Evolutionary conservation across 1,139 yeast genomes (phyloP), one percentile per base, ranked within the genome.

Genomic region (Geotrichum citri-aurantii): DNA sequence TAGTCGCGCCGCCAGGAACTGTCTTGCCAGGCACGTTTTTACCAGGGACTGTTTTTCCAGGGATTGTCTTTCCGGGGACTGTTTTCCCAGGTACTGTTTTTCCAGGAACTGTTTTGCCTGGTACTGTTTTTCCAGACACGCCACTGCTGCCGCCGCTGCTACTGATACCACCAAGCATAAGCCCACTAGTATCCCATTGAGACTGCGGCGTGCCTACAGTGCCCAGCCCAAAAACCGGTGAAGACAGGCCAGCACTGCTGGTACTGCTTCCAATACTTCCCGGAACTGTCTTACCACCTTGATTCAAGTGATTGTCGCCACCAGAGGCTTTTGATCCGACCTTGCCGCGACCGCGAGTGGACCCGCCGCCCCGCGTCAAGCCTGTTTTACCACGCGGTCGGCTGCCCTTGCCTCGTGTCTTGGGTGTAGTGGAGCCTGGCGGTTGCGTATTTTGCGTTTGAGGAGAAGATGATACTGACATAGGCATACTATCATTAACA

Each of bases 21-120:
- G 60, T 54, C n/a, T 50, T 54, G 21, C 61, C 63, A 14, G 65
- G 65, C 21, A 62, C 54, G 1, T 63, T 60, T 51, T 63, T 63
- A 23, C 65, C 65, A 2, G 63, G 56, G n/a, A 62, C 55, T 8
- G 48, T 26, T 40, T 37, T 50, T 47, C 60, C 58, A 24, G 61
- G 59, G 10, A 55, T 23, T 7, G 61, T 52, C 48, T 52, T 58
- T 2, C 61, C 61, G 31, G 59, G 52, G 3, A 59, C 56, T 8
- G 33, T 52, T 12, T 42, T 49, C 14, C 52, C 52, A 14, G 57
- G 57, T 7, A 50, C 37, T 10, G 60, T 40, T 24, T 54, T 54
- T 1, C 61, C 61, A 3, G 61, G 44, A 37, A 37, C 44, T 4
- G 44, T 37, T 12, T 47, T 47, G 4, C 24, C 48, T 6, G 33